phyloP scores from a whole-genome alignment of 2,329 filamentous ascomycete species.

The Macrophomina pseudophaseolina region DNA sequence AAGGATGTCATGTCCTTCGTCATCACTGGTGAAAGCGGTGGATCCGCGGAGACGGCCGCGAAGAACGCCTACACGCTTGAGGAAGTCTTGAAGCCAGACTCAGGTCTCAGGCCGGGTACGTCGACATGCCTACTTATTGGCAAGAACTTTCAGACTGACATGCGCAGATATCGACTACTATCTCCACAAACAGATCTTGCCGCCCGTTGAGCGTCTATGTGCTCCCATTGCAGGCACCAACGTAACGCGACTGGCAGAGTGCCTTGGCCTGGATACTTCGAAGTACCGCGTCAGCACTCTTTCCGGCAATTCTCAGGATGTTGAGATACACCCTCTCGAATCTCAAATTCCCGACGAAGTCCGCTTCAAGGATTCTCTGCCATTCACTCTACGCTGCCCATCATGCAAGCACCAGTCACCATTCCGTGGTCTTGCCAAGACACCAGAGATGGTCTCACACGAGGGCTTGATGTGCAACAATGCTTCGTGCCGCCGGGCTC shows the following conservation, averaged over 20 bases:
- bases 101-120: constrained; percentile 67
- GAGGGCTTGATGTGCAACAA: constrained; percentile 75
- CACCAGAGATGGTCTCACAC: constrained; percentile 66
- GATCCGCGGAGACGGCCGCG: constrained; percentile 71
- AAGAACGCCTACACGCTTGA: constrained; percentile 89
- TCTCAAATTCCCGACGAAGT: constrained; percentile 91
- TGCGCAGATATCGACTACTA: constrained; percentile 88
- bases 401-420: constrained; percentile 72
- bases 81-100: constrained; percentile 79
- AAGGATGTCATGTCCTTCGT: constrained; percentile 98
- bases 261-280: constrained; percentile 85
- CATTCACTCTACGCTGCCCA: constrained; percentile 79
- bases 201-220: constrained; percentile 95
- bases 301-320: constrained; percentile 50
- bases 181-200: constrained; percentile 96
- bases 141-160: not conserved
- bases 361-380: constrained; percentile 81
- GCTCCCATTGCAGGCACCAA: constrained; percentile 95
- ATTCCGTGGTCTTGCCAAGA: constrained; percentile 74
- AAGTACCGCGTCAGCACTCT: constrained; percentile 78
- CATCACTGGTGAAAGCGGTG: constrained; percentile 73
- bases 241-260: constrained; percentile 85
- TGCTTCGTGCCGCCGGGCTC: constrained; percentile 64
- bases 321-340: constrained; percentile 86
- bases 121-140: not conserved